Conservation (phyloP, 1,139 yeast species). For the Candida neerlandica region DNA sequence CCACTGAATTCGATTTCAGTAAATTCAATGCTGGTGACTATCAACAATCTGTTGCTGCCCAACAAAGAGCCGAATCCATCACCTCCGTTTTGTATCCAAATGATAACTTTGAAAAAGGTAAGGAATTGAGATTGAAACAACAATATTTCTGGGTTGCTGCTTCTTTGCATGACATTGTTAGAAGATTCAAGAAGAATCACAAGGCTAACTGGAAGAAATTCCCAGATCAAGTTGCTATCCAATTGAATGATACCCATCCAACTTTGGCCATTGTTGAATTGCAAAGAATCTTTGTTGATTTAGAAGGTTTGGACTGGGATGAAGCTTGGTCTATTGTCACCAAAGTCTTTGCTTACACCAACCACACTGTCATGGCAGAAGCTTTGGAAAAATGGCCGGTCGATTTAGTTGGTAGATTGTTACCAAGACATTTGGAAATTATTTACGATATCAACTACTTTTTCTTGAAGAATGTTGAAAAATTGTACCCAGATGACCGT, state of each 20-base stretch:
- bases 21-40: conserved; percentile 94
- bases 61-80: conserved; percentile 87
- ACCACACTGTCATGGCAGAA: conserved; percentile 93
- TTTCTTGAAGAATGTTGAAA: conserved; percentile 77
- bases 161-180: conserved; percentile 84
- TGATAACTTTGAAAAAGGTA: conserved; percentile 89
- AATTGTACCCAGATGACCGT: conserved; percentile 69
- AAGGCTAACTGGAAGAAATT: conserved; percentile 76
- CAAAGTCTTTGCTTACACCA: conserved; percentile 85
- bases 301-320: conserved; percentile 80
- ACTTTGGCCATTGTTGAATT: conserved; percentile 89
- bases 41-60: conserved; percentile 78
- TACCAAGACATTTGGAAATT: conserved; percentile 92
- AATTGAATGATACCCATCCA: conserved; percentile 94
- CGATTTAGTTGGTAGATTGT: conserved; percentile 69
- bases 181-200: conserved; percentile 82
- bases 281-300: conserved; percentile 82
- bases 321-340: conserved; percentile 86
- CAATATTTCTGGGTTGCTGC: conserved; percentile 98
- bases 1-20: conserved; percentile 87
- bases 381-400: conserved; percentile 97
- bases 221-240: conserved; percentile 87
- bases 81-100: conserved; percentile 92
- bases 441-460: conserved; percentile 82
- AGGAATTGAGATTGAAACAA: conserved; percentile 89